Evolutionary conservation across 768 basidiomycete genomes (phyloP), one percentile per base, ranked within the genome.

Genomic region (Calocybe cyanea): DNA sequence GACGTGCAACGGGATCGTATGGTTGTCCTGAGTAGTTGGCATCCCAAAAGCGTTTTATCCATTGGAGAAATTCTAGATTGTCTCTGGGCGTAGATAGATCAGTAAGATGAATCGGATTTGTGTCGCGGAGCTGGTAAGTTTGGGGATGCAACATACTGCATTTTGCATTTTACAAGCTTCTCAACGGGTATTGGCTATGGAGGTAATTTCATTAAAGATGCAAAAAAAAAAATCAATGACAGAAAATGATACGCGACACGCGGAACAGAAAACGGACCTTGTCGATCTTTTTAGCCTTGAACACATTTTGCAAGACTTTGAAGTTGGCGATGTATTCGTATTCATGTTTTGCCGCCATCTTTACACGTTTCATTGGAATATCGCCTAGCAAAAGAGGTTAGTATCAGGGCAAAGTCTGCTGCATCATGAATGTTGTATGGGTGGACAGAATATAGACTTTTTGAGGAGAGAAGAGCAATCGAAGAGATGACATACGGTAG

Each of bases 51-150:
- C 87, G 85, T 62, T 92, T 92, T 58, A 91, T 77, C 95, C 95
- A 99, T 67, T 99, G 96, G 46, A 94, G 65, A 71, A 99, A 98
- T 61, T 99, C 96, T 55, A 99, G 84, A 66, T 99, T 99, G 67
- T 98, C 96, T 67, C 89, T 90, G 57, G 28, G 38, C n/a, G n/a
- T n/a, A n/a, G n/a, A n/a, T n/a, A n/a, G n/a, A n/a, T n/a, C n/a
- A n/a, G n/a, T n/a, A n/a, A n/a, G n/a, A n/a, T n/a, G n/a, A n/a
- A n/a, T n/a, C n/a, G n/a, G n/a, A n/a, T n/a, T n/a, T n/a, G n/a
- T n/a, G n/a, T n/a, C n/a, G n/a, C n/a, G 25, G 25, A 28, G 11
- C 33, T 10, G 6, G 1, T 7, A 31, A 52, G 33, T 31, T 13
- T 10, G 30, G 18, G 24, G 20, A 47, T 38, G 41, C 21, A 31